Evolutionary conservation across 2,329 filamentous ascomycete species (phyloP), one percentile per base, ranked within the genome.

Genomic region (Arachnopeziza araneosa): DNA sequence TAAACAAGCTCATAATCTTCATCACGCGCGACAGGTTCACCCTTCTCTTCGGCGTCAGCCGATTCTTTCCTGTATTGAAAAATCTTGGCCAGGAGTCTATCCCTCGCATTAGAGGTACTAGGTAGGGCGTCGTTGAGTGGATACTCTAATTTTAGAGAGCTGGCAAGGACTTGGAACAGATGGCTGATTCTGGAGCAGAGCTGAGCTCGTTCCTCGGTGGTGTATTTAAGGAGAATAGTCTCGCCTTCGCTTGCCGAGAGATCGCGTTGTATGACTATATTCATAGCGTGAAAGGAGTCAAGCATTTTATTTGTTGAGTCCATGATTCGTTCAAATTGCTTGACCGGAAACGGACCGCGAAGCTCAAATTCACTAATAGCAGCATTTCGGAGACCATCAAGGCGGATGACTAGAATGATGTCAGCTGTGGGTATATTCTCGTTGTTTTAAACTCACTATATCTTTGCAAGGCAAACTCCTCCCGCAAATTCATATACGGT

Each of bases 211-310:
- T 99, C 93, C 9, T 84, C 79, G 4, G 84, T 81, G 1, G 95
- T 98, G 72, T 90, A 92, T 63, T 84, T 81, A 48, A 99, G 78
- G 48, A 98, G 82, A 9, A 88, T 87, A 59, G 88, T 85, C 75
- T 98, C 93, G 3, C 93, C 93, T 24, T 88, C 83, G 2, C 87
- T 91, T 1, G 91, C 83, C 48, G 83, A 83, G 12, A 87, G 79
- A 61, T 93, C 90, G 69, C 93, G 93, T 70, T 89, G 82, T 48
- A 96, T 92, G 63, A 97, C 87, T 12, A 97, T 84, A 64, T 93
- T 96, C 91, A 99, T 96, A 56, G 93, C 91, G 71, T 98, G 93
- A 74, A 99, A 97, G 48, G 91, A 88, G 74, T 97, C 93, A 4
- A 98, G 84, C 75, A 97, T 90, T 56, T 89, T 86, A 63, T 88